A percentile compares a stretch with the other conserved stretches of the same genome.
Conservation (phyloP, 192 early-diverging fungal species). For the Dissophora globulifera region DNA sequence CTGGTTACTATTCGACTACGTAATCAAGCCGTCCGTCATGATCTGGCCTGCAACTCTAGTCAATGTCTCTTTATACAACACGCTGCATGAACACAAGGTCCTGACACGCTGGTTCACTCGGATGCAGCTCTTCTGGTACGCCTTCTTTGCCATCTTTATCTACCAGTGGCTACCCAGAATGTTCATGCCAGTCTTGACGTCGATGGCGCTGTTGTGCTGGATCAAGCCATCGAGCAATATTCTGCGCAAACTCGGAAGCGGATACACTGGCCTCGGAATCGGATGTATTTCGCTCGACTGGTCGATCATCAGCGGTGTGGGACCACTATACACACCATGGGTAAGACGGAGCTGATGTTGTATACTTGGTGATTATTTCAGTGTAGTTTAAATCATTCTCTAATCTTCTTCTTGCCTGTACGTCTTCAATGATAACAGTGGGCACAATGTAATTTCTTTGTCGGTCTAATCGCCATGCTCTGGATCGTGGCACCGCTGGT, state of each 20-base stretch:
- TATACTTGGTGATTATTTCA: background rate
- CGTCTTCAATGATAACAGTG: slow-evolving; percentile 55
- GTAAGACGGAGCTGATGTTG: slow-evolving; percentile 5
- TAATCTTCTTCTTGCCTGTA: background rate
- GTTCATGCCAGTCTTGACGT: slow-evolving; percentile 47
- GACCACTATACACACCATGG: slow-evolving; percentile 45
- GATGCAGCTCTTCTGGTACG: slow-evolving; percentile 59
- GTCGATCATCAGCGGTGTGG: slow-evolving; percentile 55
- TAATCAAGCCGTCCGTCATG: slow-evolving; percentile 87
- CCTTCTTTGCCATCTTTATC: slow-evolving; percentile 58
- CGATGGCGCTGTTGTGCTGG: slow-evolving; percentile 52
- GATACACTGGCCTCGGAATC: slow-evolving; percentile 72
- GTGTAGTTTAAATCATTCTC: background rate
- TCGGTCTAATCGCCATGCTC: slow-evolving; percentile 67
- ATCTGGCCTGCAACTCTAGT: slow-evolving; percentile 87
- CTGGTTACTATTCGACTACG: slow-evolving; percentile 63
- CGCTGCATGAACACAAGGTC: slow-evolving; percentile 53
- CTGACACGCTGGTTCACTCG: slow-evolving; percentile 44
- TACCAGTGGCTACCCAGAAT: slow-evolving; percentile 63
- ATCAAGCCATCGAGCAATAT: slow-evolving; percentile 37
- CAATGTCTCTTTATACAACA: slow-evolving; percentile 60
- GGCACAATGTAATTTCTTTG: slow-evolving; percentile 74
- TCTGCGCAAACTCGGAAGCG: slow-evolving; percentile 53
- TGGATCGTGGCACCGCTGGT: slow-evolving; percentile 78
- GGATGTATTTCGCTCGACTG: slow-evolving; percentile 81